A percentile compares a stretch with the other conserved stretches of the same genome.
Evolutionary conservation across 1,284 basidiomycete species (phyloP).

Genomic region (Ustilago shanxiensis): DNA sequence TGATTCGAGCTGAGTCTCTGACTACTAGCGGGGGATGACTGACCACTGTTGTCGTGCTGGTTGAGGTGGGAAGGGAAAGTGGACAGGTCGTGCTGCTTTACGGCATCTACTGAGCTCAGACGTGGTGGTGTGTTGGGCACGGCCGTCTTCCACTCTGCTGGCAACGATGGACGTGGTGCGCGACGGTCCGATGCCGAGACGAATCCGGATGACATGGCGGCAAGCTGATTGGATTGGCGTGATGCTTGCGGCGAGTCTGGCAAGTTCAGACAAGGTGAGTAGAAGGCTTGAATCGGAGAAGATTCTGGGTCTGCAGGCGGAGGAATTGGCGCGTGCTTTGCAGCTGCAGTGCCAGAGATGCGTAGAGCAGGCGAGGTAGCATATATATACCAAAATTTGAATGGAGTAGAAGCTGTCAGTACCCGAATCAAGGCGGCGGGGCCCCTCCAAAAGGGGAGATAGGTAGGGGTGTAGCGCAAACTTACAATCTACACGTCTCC

Average conservation of each 20-base stretch:
- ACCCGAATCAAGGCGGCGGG: not conserved
- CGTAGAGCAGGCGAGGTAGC: not conserved
- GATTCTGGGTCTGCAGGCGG: not conserved
- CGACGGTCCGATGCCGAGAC: conserved; percentile 5
- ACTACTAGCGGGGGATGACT: conserved; percentile 28
- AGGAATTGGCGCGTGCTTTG: not conserved
- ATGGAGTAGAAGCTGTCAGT: not conserved
- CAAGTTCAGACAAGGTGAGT: conserved; percentile 27
- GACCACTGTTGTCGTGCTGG: conserved; percentile 11
- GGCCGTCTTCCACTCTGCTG: conserved; percentile 25
- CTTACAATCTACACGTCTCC: conserved; percentile 16
- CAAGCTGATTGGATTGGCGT: conserved; percentile 1
- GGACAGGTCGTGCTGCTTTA: conserved; percentile 14
- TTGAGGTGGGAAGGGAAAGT: conserved; percentile 7
- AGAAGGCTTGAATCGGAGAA: conserved; percentile 25
- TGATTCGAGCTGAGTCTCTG: conserved; percentile 26
- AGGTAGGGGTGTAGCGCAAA: not conserved
- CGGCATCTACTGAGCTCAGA: conserved; percentile 16
- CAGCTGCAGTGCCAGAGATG: conserved; percentile 6
- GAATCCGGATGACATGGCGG: conserved; percentile 1
- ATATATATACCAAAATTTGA: not conserved
- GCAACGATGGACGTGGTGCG: conserved; percentile 28
- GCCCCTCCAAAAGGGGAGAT: not conserved
- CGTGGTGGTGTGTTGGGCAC: conserved; percentile 18
- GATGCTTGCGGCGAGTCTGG: conserved; percentile 18